phyloP scores from a whole-genome alignment of 1,284 basidiomycete species.

The Cryptococcus sp. region DNA sequence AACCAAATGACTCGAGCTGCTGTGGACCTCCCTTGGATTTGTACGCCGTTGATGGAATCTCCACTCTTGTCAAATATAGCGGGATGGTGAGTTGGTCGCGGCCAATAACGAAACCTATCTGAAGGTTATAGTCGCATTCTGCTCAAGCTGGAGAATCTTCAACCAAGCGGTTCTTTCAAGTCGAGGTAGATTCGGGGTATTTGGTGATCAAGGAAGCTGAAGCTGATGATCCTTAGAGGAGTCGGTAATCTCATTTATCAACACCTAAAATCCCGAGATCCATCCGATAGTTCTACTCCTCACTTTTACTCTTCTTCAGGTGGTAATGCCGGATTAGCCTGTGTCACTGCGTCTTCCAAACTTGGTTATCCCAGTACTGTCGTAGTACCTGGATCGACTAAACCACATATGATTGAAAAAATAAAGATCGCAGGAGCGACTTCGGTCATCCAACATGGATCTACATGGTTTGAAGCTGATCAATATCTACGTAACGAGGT shows the following conservation, averaged over 20 bases:
- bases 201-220: too few relatives aligned
- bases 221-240: conserved; percentile 10
- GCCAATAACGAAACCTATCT: background rate
- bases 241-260: conserved; percentile 24
- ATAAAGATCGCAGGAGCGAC: conserved; percentile 17
- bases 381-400: conserved; percentile 21
- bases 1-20: too few relatives aligned
- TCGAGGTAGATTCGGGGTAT: too few relatives aligned
- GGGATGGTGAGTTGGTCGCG: conserved; percentile 20
- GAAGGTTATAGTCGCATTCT: conserved; percentile 17
- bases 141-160: conserved; percentile 30
- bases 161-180: conserved; percentile 32
- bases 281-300: conserved; percentile 6
- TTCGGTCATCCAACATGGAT: conserved; percentile 19
- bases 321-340: conserved; percentile 31
- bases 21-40: conserved; percentile 20
- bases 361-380: conserved; percentile 20
- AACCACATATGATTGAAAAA: conserved; percentile 22
- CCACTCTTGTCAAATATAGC: conserved; percentile 20
- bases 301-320: conserved; percentile 29
- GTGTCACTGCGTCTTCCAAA: conserved; percentile 15
- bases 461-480: conserved; percentile 24
- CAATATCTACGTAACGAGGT: conserved; percentile 14
- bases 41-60: conserved; percentile 26
- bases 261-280: conserved; percentile 4